These are phyloP conservation scores for Talaromyces thailandensis DNA, from an alignment of 495 filamentous ascomycete species.

Conservation along the genomic window DNA sequence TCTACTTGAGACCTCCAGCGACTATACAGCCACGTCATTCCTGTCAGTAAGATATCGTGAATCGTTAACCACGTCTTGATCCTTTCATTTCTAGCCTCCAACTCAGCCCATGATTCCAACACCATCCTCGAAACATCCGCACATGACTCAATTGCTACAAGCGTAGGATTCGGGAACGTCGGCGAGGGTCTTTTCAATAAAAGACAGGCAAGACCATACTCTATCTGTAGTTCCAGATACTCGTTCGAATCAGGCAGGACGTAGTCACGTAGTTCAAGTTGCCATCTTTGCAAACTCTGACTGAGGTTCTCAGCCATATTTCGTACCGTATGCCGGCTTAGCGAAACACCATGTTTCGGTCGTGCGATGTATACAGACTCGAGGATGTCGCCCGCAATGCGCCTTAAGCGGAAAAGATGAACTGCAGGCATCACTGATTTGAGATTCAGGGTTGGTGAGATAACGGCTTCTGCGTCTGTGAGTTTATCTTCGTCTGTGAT, in stretches of 20 bases:
- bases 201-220: neutral
- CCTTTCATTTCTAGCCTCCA: neutral
- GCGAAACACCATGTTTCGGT: neutral
- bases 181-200: neutral
- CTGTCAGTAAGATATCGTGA: neutral
- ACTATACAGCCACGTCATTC: neutral
- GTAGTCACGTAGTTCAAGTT: neutral
- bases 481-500: neutral
- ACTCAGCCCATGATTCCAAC: neutral
- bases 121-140: neutral
- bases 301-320: neutral
- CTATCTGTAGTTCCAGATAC: neutral
- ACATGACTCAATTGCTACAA: neutral
- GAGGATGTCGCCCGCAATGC: neutral
- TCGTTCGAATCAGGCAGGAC: neutral
- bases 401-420: neutral
- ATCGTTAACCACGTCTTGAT: neutral
- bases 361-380: conserved; percentile 3
- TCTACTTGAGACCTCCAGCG: neutral
- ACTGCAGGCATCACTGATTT: neutral
- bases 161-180: neutral
- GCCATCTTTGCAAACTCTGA: neutral
- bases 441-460: neutral
- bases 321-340: neutral
- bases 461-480: neutral